Evolutionary conservation across 768 basidiomycete genomes (phyloP).

Genomic region (Russula ochroleuca): DNA sequence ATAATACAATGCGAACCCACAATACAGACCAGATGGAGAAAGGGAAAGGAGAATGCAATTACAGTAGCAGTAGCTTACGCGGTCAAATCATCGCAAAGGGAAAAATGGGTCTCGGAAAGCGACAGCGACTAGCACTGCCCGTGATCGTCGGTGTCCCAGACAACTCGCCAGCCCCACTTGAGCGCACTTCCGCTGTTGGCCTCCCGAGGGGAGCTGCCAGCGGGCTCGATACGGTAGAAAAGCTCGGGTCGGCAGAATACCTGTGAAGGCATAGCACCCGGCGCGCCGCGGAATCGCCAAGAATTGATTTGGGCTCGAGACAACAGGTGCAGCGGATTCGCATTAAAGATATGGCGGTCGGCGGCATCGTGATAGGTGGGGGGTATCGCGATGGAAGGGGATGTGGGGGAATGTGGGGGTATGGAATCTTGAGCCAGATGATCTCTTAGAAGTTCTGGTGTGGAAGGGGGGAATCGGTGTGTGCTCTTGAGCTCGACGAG

Average conservation of each 20-base stretch:
- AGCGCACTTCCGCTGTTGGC: conserved; percentile 21
- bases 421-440: no score
- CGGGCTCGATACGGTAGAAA: conserved; percentile 19
- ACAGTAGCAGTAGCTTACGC: not conserved
- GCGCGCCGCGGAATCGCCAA: conserved; percentile 33
- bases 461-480: not conserved
- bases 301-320: conserved; percentile 59
- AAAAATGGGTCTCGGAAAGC: not conserved
- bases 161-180: conserved; percentile 26
- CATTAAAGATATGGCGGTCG: conserved; percentile 52
- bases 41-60: conserved; percentile 1
- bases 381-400: conserved; percentile 21
- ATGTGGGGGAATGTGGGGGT: conserved; percentile 27
- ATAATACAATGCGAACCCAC: not conserved
- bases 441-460: not conserved
- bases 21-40: not conserved
- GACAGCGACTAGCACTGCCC: not conserved
- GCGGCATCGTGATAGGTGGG: conserved; percentile 28
- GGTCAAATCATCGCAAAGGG: not conserved
- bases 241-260: conserved; percentile 20
- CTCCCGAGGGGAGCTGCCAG: conserved; percentile 4
- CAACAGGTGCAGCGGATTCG: conserved; percentile 57
- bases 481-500: conserved; percentile 13
- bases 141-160: conserved; percentile 23
- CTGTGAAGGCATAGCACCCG: conserved; percentile 42